phyloP scores from a whole-genome alignment of 306 rosid genomes.

The Carpinus viminea region DNA sequence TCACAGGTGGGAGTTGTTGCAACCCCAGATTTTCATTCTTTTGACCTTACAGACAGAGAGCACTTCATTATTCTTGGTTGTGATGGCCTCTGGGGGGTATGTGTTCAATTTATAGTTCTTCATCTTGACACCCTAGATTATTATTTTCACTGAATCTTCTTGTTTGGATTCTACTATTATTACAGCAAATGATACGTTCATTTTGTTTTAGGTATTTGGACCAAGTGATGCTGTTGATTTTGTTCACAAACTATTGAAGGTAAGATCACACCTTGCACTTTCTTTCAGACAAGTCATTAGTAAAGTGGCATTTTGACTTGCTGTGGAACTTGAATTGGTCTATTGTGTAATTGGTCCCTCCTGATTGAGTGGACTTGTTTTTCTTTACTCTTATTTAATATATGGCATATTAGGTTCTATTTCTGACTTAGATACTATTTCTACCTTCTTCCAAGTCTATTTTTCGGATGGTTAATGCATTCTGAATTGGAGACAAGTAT shows the following conservation, averaged over 20 bases:
- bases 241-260: conserved; percentile 75
- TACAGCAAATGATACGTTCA: conserved; percentile 14
- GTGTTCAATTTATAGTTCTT: conserved; percentile 13
- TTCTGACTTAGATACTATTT: neutral
- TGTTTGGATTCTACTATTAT: conserved; percentile 20
- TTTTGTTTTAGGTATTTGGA: conserved; percentile 75
- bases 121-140: neutral
- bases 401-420: neutral
- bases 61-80: conserved; percentile 90
- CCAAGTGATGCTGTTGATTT: conserved; percentile 90
- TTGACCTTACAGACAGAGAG: conserved; percentile 73
- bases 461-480: neutral
- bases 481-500: neutral
- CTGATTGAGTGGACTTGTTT: neutral
- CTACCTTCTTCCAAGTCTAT: neutral
- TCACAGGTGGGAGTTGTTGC: conserved; percentile 85
- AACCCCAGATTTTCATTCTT: conserved; percentile 77
- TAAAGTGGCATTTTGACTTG: neutral
- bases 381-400: neutral
- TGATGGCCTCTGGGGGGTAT: conserved; percentile 92
- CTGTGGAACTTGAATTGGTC: no score
- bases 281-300: neutral
- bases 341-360: no score
- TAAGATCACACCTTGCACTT: conserved; percentile 33
- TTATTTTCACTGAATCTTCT: neutral